These are phyloP conservation scores for Eucommia ulmoides DNA, from an alignment of 257 asterid species.

Conservation along the genomic window DNA sequence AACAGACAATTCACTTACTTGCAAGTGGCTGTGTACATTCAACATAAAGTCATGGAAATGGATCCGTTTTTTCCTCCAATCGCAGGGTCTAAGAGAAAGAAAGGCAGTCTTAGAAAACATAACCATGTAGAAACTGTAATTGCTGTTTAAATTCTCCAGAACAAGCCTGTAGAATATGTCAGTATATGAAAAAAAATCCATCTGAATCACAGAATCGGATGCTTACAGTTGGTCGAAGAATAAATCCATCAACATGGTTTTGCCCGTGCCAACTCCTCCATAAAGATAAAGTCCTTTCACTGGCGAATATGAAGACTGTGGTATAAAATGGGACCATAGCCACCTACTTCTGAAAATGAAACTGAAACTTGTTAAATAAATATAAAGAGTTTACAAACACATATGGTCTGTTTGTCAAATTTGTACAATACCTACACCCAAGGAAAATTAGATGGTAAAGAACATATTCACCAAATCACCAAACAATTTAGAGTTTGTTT, in stretches of 20 bases:
- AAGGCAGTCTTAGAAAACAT: background rate
- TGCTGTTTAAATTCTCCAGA: background rate
- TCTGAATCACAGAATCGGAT: background rate
- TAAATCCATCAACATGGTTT: conserved; percentile 95
- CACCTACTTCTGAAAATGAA: conserved; percentile 65
- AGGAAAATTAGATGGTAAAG: no score
- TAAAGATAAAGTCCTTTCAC: conserved; percentile 90
- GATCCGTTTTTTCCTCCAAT: conserved; percentile 92
- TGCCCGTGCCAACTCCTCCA: conserved; percentile 98
- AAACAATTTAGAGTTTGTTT: no score
- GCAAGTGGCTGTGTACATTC: conserved; percentile 81
- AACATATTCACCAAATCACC: no score
- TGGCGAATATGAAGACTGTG: conserved; percentile 46
- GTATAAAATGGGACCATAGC: conserved; percentile 88
- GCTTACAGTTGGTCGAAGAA: conserved; percentile 66
- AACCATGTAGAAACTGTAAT: background rate
- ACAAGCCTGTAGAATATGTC: background rate
- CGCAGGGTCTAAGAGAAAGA: conserved; percentile 41
- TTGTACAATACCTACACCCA: no score
- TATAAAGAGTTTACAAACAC: no score
- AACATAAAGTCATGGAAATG: conserved; percentile 97
- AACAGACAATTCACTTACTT: conserved; percentile 28
- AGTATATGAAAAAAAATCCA: background rate
- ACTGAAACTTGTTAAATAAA: no score
- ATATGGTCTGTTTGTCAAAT: no score